These are phyloP conservation scores for Saccharomyces mikatae DNA, from an alignment of 805 yeast genomes.

Conservation along the genomic window DNA sequence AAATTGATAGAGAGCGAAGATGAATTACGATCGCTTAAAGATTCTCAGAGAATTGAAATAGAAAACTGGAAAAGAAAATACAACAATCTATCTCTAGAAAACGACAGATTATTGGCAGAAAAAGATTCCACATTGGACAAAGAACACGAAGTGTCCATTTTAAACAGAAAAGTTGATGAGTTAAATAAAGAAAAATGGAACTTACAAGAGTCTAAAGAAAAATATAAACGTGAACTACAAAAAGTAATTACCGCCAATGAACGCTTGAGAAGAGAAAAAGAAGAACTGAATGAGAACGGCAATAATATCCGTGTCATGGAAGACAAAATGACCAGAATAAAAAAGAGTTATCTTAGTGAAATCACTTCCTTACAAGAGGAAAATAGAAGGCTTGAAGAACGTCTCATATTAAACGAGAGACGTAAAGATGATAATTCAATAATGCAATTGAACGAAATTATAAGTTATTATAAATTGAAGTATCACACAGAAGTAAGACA, in stretches of 20 bases:
- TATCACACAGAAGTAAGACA: conserved; percentile 26
- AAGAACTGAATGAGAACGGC: not conserved
- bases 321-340: conserved; percentile 10
- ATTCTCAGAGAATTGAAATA: not conserved
- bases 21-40: not conserved
- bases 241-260: not conserved
- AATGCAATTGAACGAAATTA: conserved; percentile 1
- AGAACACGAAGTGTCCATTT: not conserved
- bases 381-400: conserved; percentile 5
- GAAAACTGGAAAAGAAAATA: not conserved
- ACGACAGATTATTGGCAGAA: not conserved
- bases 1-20: not conserved
- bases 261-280: not conserved
- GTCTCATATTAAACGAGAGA: not conserved
- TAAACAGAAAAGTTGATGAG: not conserved
- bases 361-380: conserved; percentile 20
- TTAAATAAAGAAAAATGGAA: not conserved
- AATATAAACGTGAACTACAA: not conserved
- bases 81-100: not conserved
- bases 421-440: not conserved
- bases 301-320: not conserved
- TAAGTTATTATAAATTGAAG: conserved; percentile 26
- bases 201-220: not conserved
- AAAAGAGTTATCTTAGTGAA: conserved; percentile 17
- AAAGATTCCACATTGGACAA: not conserved